These are phyloP conservation scores for Sporormia fimetaria DNA, from an alignment of 495 filamentous ascomycete species.

Conservation along the genomic window DNA sequence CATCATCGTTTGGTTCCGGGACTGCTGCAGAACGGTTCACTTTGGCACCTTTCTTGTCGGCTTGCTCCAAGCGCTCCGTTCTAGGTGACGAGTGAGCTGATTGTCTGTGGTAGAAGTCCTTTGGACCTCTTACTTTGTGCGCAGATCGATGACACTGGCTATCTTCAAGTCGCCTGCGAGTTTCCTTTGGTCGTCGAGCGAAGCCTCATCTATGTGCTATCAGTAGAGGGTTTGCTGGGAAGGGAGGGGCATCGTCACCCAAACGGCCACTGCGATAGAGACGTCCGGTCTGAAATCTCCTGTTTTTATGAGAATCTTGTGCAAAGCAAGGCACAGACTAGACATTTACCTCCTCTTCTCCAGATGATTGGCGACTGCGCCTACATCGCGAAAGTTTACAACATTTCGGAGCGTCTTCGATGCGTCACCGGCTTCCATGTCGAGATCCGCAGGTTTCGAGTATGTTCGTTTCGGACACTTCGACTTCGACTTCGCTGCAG, in stretches of 20 bases:
- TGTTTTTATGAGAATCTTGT: slow-evolving; percentile 23
- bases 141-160: slow-evolving; percentile 62
- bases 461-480: no score
- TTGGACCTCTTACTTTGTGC: slow-evolving; percentile 47
- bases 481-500: no score
- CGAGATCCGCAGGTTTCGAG: no score
- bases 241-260: slow-evolving; percentile 36
- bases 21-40: slow-evolving; percentile 31
- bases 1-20: slow-evolving; percentile 36
- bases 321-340: slow-evolving; percentile 1
- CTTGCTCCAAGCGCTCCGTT: slow-evolving; percentile 61
- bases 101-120: background rate
- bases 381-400: slow-evolving; percentile 79
- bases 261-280: slow-evolving; percentile 63
- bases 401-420: slow-evolving; percentile 55
- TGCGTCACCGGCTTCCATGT: slow-evolving; percentile 15
- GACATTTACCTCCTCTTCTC: slow-evolving; percentile 41
- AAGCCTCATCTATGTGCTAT: slow-evolving; percentile 50
- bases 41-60: slow-evolving; percentile 48
- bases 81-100: slow-evolving; percentile 29
- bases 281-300: slow-evolving; percentile 54
- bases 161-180: slow-evolving; percentile 54
- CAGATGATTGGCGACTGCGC: slow-evolving; percentile 54
- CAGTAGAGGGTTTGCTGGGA: slow-evolving; percentile 13
- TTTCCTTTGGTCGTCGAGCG: slow-evolving; percentile 46